Conservation (phyloP, 1,284 basidiomycete genomes). For the Tremellales sp. region DNA sequence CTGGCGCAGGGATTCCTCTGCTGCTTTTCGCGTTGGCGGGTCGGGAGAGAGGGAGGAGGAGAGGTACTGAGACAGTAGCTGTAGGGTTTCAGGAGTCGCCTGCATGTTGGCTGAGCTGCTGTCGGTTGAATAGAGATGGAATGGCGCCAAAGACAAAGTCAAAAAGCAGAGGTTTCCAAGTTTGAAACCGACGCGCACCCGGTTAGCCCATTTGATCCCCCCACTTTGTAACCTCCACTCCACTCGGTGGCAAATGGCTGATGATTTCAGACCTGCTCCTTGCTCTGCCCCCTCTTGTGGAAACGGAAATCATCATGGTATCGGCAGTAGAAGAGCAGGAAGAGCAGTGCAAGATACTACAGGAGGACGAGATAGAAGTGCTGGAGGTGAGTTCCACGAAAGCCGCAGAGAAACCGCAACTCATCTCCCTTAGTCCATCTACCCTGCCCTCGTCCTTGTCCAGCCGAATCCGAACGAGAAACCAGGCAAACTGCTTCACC, state of each 20-base stretch:
- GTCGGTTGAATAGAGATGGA: too few relatives aligned
- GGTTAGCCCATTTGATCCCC: too few relatives aligned
- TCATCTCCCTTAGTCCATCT: conserved; percentile 30
- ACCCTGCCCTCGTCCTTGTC: conserved; percentile 22
- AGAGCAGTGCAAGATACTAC: conserved; percentile 15
- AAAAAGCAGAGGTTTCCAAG: too few relatives aligned
- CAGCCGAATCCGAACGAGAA: conserved; percentile 13
- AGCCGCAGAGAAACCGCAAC: neutral
- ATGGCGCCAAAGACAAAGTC: too few relatives aligned
- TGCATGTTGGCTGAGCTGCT: conserved; percentile 44
- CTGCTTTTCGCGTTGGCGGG: conserved; percentile 67
- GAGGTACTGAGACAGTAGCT: conserved; percentile 39
- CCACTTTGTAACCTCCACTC: too few relatives aligned
- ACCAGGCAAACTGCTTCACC: conserved; percentile 15
- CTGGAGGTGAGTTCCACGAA: conserved; percentile 25
- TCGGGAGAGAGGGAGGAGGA: conserved; percentile 59
- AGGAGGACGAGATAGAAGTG: conserved; percentile 35
- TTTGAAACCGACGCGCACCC: too few relatives aligned
- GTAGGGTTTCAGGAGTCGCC: conserved; percentile 37
- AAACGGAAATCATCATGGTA: too few relatives aligned
- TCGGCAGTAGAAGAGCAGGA: conserved; percentile 2
- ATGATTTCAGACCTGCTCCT: too few relatives aligned
- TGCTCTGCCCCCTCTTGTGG: too few relatives aligned
- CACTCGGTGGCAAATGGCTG: too few relatives aligned
- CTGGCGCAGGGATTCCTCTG: conserved; percentile 67